phyloP scores from a whole-genome alignment of 768 basidiomycete species.

The Tylopilus vinaceipallidus region DNA sequence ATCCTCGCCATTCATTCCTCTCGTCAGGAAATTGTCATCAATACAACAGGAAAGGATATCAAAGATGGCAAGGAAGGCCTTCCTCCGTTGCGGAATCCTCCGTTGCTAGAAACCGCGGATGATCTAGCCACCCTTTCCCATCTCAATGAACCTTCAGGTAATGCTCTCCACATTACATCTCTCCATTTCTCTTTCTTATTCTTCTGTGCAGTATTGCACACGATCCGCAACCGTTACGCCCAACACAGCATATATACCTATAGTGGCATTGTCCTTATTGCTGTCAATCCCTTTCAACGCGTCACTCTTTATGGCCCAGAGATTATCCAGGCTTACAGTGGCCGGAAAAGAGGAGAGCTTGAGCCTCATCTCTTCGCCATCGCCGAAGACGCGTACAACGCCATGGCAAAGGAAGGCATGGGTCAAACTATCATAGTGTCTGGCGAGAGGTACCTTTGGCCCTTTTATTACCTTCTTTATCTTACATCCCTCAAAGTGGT shows the following conservation, averaged over 20 bases:
- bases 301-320: conserved; percentile 96
- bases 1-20: background rate
- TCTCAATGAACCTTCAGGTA: conserved; percentile 96
- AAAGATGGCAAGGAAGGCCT: conserved; percentile 76
- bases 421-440: conserved; percentile 99
- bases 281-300: conserved; percentile 97
- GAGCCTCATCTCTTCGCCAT: conserved; percentile 99
- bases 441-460: conserved; percentile 86
- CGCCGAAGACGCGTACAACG: conserved; percentile 97
- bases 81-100: conserved; percentile 95
- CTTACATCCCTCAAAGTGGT: conserved; percentile 56
- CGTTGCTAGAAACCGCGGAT: conserved; percentile 93
- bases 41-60: conserved; percentile 78
- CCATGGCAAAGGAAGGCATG: conserved; percentile 90
- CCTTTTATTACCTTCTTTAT: background rate
- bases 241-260: conserved; percentile 99
- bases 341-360: conserved; percentile 86
- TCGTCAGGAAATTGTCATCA: conserved; percentile 70
- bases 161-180: conserved; percentile 17
- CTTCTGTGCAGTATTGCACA: conserved; percentile 74
- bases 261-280: conserved; percentile 97
- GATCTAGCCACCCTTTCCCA: conserved; percentile 97
- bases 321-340: conserved; percentile 96
- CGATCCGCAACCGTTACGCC: conserved; percentile 94
- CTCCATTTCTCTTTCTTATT: background rate